phyloP scores from a whole-genome alignment of 2,329 filamentous ascomycete genomes.

The Claviceps paspali region DNA sequence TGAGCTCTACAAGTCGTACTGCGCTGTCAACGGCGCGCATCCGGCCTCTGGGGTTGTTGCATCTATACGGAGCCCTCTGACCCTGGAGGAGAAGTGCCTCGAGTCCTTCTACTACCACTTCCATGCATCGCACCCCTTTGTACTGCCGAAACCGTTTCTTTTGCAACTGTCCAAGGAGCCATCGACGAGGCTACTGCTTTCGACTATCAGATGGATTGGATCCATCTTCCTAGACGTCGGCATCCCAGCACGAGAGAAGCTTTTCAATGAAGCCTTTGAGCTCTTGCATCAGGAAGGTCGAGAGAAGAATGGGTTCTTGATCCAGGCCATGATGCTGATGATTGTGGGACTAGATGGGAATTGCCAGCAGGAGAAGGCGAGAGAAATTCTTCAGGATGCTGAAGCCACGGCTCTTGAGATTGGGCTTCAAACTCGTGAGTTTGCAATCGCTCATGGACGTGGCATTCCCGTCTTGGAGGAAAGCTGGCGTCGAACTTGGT shows the following conservation, averaged over 20 bases:
- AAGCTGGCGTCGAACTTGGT: conserved; percentile 80
- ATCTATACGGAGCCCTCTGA: conserved; percentile 13
- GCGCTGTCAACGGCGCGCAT: conserved; percentile 13
- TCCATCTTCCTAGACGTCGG: conserved; percentile 38
- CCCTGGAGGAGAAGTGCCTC: conserved; percentile 35
- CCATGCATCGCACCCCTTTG: conserved; percentile 41
- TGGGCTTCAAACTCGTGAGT: conserved; percentile 56
- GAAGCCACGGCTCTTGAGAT: conserved; percentile 61
- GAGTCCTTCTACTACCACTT: conserved; percentile 45
- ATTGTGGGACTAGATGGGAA: conserved; percentile 66
- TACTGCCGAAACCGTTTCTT: conserved; percentile 36
- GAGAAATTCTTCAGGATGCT: conserved; percentile 49
- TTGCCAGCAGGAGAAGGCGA: conserved; percentile 54
- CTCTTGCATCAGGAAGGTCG: conserved; percentile 31
- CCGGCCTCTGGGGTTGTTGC: too few relatives aligned
- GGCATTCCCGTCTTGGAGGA: conserved; percentile 60
- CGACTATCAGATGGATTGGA: conserved; percentile 41
- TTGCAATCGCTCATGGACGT: conserved; percentile 46
- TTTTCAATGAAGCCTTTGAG: conserved; percentile 43
- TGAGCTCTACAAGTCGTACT: conserved; percentile 24
- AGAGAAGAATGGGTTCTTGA: conserved; percentile 42
- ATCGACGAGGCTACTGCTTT: conserved; percentile 31
- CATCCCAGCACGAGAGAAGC: conserved; percentile 26
- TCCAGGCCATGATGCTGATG: conserved; percentile 66
- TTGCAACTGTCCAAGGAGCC: conserved; percentile 32